Base-by-base conservation (phyloP, 2,329 filamentous ascomycete species). In the Epichloe sp. region DNA sequence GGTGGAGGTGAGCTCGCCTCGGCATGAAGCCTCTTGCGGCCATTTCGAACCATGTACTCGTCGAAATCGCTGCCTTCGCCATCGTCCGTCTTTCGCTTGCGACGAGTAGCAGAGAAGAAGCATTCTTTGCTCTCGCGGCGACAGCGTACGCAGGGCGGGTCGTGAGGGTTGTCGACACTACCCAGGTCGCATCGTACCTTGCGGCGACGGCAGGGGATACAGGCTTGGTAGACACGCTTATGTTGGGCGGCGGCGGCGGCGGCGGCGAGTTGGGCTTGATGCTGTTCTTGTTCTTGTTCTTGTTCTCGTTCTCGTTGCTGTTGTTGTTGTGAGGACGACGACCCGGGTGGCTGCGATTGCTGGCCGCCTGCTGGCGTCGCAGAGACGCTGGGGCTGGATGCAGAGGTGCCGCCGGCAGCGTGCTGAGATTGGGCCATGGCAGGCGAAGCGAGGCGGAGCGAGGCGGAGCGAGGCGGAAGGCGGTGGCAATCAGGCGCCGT, bases 101-200 rank as follows among this genome's bases (percentile, higher is more conserved):
- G 83, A 48, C 93, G 79, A 35, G 90, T 97, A 19, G 89, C 88
- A 55, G 89, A 95, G 74, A 98, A 98, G 76, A 85, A 95, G 73
- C 93, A 98, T 62, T 95, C 85, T 68, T 97, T 97, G 71, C 85
- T 88, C 73, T 98, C 93, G 58, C 93, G 83, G 49, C 89, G 85
- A 66, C 93, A 98, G 63, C 93, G 83, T 53, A 91, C 86, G 67
- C 93, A 98, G 2, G 93, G 93, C 51, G 91, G 91, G 60, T 95
- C 88, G 68, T 90, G 83, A 23, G 93, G 93, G 61, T 93, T 91
- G 70, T 97, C 93, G 64, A 97, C 91, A 61, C 83, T 85, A 52
- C 79, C 79, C 6, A 83, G 68, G 57, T 82, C 78, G 65, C 77
- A 82, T 53, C 79, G 74, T 26, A 83, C 78, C 63, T 82, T 82